Evolutionary conservation across 768 basidiomycete species (phyloP), one percentile per base, ranked within the genome.

Genomic region (Boletus sp.): DNA sequence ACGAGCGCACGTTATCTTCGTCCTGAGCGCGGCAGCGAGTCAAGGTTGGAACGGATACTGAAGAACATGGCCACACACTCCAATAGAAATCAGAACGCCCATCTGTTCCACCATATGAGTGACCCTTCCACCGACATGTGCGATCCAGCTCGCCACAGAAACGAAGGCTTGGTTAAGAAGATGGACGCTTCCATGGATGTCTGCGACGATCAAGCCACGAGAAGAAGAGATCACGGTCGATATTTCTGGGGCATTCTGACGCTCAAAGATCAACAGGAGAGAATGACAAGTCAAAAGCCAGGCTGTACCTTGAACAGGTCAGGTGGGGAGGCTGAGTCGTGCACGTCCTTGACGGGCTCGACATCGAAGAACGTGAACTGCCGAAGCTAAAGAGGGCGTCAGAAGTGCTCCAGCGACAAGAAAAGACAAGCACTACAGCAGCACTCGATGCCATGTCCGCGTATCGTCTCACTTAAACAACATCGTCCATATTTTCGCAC

Each of bases 361-460:
- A 80, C 77, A 61, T 94, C 86, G 67, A 97, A 98, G 83, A 97
- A 97, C 4, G 85, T 78, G 76, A 96, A 96, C 67, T 94, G 90
- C 49, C 89, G 82, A 85, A 89, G 92, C 91, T 95, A 54, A 7
- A 53, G 0, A 29, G 14, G 15, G n/a, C 10, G 47, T 69, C 48
- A 71, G 55, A 51, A 12, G 14, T 20, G 32, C 32, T 42, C 15
- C 9, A 12, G 4, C 18, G n/a, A 30, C 35, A 52, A 30, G 11
- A 55, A 41, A n/a, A 7, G 36, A 33, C n/a, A 0, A 0, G 33
- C 33, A 46, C 3, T 69, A 68, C 71, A 41, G 64, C 71, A 24
- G 60, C 56, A 30, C 47, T 49, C 33, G n/a, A n/a, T n/a, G n/a
- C n/a, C n/a, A n/a, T n/a, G n/a, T n/a, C n/a, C n/a, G n/a, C n/a